These are phyloP conservation scores for Dichotomopilus funicola DNA, from an alignment of 2,329 filamentous ascomycete species.

Conservation along the genomic window DNA sequence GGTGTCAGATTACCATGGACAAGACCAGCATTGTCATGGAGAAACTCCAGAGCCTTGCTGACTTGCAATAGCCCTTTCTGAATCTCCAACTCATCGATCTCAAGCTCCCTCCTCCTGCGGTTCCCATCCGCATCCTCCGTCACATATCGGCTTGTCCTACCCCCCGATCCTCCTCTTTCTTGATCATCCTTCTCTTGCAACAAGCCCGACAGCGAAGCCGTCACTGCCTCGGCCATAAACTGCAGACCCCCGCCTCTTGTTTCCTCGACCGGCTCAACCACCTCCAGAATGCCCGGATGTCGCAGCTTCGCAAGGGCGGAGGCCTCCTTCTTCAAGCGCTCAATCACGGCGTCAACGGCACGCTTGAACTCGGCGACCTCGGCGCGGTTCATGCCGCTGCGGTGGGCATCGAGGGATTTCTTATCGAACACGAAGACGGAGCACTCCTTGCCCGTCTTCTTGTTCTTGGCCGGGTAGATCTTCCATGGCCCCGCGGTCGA, in stretches of 20 bases:
- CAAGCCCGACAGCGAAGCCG: conserved; percentile 75
- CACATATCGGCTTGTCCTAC: conserved; percentile 70
- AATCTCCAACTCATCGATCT: conserved; percentile 95
- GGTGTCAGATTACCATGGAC: conserved; percentile 94
- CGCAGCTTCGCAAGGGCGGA: conserved; percentile 79
- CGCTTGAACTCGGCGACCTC: conserved; percentile 67
- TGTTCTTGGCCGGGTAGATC: conserved; percentile 96
- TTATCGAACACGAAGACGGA: conserved; percentile 94
- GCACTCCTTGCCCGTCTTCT: conserved; percentile 79
- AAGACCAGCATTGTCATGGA: conserved; percentile 89
- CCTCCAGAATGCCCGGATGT: conserved; percentile 85
- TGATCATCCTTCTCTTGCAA: conserved; percentile 85
- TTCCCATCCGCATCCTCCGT: conserved; percentile 72
- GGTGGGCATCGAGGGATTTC: conserved; percentile 70
- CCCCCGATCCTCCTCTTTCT: conserved; percentile 64
- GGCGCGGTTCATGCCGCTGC: conserved; percentile 54
- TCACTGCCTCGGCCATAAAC: conserved; percentile 90
- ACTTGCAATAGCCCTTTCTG: conserved; percentile 93
- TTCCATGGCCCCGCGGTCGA: conserved; percentile 89
- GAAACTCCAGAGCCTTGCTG: conserved; percentile 87
- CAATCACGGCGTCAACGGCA: conserved; percentile 80
- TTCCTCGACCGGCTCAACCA: conserved; percentile 93
- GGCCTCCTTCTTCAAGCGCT: conserved; percentile 86
- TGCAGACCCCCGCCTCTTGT: conserved; percentile 85
- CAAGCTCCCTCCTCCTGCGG: conserved; percentile 68